phyloP scores from a whole-genome alignment of 768 basidiomycete species.

The Pisolithus microcarpus region DNA sequence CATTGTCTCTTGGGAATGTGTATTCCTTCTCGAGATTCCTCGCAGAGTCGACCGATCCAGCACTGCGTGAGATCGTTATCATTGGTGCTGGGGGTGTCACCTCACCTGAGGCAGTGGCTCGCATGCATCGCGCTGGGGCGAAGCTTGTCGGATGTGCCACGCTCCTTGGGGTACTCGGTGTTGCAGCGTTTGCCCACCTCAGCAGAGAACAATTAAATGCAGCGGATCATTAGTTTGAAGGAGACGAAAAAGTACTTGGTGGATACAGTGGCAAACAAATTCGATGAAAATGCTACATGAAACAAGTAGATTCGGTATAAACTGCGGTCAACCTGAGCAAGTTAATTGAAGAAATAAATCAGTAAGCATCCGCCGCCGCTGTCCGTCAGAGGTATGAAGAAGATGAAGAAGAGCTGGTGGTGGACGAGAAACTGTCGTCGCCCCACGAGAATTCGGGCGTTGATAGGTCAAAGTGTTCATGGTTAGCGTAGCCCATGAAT shows the following conservation, averaged over 20 bases:
- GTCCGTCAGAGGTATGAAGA: conserved; percentile 16
- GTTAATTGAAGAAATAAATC: conserved; percentile 24
- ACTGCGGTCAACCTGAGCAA: neutral
- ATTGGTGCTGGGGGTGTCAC: conserved; percentile 84
- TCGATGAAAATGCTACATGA: conserved; percentile 16
- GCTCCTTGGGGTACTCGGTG: conserved; percentile 46
- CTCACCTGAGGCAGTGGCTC: conserved; percentile 44
- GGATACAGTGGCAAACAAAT: neutral
- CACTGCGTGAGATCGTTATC: conserved; percentile 45
- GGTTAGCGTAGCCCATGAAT: conserved; percentile 6
- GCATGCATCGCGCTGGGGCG: conserved; percentile 76
- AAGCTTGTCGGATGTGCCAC: conserved; percentile 61
- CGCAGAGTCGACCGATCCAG: conserved; percentile 30
- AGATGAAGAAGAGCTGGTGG: neutral
- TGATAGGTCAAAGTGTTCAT: conserved; percentile 4
- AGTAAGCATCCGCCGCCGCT: conserved; percentile 1
- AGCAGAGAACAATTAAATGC: neutral
- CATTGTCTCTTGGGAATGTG: conserved; percentile 75
- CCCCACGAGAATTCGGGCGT: conserved; percentile 17
- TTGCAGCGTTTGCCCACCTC: conserved; percentile 45
- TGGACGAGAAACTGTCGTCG: conserved; percentile 7
- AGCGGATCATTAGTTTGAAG: neutral
- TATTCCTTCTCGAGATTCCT: conserved; percentile 52
- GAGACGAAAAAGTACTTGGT: neutral
- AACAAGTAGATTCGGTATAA: conserved; percentile 8